Evolutionary conservation across 148 eudicot genomes (phyloP).

Genomic region (Vaccinium vitisidaea): DNA sequence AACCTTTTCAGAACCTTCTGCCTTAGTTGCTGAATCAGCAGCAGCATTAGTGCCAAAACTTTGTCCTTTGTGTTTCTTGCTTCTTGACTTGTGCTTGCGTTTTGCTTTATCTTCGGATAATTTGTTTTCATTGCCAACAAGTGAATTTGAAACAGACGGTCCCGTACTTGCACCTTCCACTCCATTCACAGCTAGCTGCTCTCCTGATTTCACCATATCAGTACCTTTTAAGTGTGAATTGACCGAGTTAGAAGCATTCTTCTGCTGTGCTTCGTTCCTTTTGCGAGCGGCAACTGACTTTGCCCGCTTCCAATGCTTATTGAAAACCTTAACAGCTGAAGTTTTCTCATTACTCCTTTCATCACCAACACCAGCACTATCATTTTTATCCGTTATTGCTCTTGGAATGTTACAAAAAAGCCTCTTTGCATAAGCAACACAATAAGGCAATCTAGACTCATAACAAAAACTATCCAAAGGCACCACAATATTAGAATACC

Average conservation of each 20-base stretch:
- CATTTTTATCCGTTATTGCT: constrained; percentile 26
- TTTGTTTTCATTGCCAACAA: constrained; percentile 24
- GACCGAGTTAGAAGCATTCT: constrained; percentile 23
- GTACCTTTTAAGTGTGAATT: constrained; percentile 27
- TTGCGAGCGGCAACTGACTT: constrained; percentile 35
- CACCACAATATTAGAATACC: constrained; percentile 25
- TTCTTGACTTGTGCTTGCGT: constrained; percentile 43
- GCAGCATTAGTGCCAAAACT: constrained; percentile 30
- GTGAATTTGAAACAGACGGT: constrained; percentile 24
- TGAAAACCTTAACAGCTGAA: constrained; percentile 24
- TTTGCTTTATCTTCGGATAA: constrained; percentile 37
- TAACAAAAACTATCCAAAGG: constrained; percentile 27
- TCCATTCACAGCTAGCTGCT: constrained; percentile 31
- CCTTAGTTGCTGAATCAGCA: constrained; percentile 29
- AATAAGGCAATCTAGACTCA: constrained; percentile 27
- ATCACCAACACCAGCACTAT: constrained; percentile 19
- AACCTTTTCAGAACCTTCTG: constrained; percentile 27
- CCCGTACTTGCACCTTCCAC: constrained; percentile 25
- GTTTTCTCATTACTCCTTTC: constrained; percentile 23
- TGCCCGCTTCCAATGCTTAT: constrained; percentile 30
- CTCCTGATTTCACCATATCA: constrained; percentile 31
- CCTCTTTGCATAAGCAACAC: constrained; percentile 39
- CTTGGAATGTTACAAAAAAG: constrained; percentile 44
- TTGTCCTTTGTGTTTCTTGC: constrained; percentile 49
- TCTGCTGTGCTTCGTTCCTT: constrained; percentile 21